A percentile compares a stretch with the other conserved stretches of the same genome.
phyloP scores from a whole-genome alignment of 176 grass and related monocot genomes.

The Aegilops bicornis region DNA sequence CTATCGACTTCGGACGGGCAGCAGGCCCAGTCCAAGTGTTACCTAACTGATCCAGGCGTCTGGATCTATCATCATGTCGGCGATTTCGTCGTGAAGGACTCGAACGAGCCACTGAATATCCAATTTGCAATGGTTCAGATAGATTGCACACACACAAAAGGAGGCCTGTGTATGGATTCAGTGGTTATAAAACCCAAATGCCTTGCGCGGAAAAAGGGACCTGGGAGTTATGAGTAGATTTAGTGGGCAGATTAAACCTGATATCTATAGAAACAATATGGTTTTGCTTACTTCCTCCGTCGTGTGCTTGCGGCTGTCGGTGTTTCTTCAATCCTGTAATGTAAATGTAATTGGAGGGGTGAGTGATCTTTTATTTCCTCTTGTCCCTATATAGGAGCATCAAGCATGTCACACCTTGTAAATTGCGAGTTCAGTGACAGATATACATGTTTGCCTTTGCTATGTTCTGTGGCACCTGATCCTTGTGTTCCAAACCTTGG shows the following conservation, averaged over 20 bases:
- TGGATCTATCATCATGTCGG: constrained; percentile 85
- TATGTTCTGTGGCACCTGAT: constrained; percentile 1
- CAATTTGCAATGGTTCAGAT: constrained; percentile 85
- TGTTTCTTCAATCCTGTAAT: constrained; percentile 19
- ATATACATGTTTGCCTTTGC: neutral
- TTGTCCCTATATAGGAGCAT: constrained; percentile 36
- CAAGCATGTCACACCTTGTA: constrained; percentile 16
- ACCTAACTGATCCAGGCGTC: constrained; percentile 63
- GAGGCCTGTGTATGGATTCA: constrained; percentile 87
- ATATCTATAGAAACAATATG: neutral
- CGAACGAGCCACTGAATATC: constrained; percentile 32
- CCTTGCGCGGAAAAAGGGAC: constrained; percentile 25
- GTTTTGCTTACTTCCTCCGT: constrained; percentile 4
- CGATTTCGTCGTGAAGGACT: constrained; percentile 69
- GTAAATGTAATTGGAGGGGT: constrained; percentile 36
- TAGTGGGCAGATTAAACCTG: neutral
- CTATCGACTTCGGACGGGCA: constrained; percentile 84
- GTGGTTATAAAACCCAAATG: constrained; percentile 67
- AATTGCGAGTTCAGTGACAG: constrained; percentile 22
- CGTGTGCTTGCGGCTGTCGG: neutral
- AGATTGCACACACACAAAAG: constrained; percentile 97
- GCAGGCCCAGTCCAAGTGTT: constrained; percentile 68
- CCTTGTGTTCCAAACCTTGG: neutral
- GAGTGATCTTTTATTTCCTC: constrained; percentile 36
- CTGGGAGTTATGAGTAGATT: constrained; percentile 22